Conservation (phyloP, 225 moss, liverwort and hornwort genomes). For the Polytrichum commune region DNA sequence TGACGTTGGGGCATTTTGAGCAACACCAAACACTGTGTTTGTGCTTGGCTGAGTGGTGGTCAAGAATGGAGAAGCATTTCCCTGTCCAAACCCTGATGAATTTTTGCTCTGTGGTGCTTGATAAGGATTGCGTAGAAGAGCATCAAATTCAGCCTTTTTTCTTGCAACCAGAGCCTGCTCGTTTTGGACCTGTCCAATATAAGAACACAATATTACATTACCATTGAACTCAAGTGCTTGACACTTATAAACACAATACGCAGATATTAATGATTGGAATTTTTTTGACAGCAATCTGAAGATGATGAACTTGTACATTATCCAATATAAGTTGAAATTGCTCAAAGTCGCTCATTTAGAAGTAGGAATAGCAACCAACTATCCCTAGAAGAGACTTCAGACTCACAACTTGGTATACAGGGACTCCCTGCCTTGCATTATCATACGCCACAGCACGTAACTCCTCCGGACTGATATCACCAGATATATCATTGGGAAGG, state of each 20-base stretch:
- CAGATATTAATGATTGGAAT: too few relatives aligned
- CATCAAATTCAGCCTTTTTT: slow-evolving; percentile 73
- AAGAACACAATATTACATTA: slow-evolving; percentile 12
- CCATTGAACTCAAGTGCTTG: too few relatives aligned
- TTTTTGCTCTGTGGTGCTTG: slow-evolving; percentile 53
- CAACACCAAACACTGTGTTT: slow-evolving; percentile 33
- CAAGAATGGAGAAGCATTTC: slow-evolving; percentile 55
- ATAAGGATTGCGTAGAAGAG: slow-evolving; percentile 71
- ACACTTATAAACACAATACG: too few relatives aligned
- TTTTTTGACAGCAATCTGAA: too few relatives aligned
- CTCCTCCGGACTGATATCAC: slow-evolving; percentile 95
- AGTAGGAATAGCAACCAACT: background rate
- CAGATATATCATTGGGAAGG: slow-evolving; percentile 84
- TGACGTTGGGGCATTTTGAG: slow-evolving; percentile 16
- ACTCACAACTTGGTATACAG: slow-evolving; percentile 76
- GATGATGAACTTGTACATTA: too few relatives aligned
- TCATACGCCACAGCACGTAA: slow-evolving; percentile 82
- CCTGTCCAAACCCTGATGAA: slow-evolving; percentile 37
- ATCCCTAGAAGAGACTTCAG: background rate
- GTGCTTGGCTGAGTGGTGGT: slow-evolving; percentile 30
- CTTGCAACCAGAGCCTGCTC: slow-evolving; percentile 72
- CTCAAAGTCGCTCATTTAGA: background rate
- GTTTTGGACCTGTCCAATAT: slow-evolving; percentile 58
- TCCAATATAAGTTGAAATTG: too few relatives aligned
- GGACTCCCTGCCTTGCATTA: slow-evolving; percentile 72